Evolutionary conservation across 2,329 filamentous ascomycete genomes (phyloP).

Genomic region (Ophiostoma himal-ulmi): DNA sequence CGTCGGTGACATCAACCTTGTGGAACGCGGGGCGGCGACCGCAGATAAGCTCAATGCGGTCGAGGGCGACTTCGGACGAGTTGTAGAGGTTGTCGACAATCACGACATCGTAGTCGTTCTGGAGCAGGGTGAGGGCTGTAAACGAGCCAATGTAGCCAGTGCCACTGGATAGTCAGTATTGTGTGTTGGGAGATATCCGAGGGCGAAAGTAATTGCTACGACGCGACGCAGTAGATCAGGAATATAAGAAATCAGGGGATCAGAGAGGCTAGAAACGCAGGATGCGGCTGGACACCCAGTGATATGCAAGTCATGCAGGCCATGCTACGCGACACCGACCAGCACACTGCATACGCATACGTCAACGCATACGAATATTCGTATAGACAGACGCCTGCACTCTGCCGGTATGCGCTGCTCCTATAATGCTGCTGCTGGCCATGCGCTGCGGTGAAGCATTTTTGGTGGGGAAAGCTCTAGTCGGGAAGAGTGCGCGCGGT

Average conservation of each 20-base stretch:
- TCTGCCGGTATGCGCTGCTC: not conserved
- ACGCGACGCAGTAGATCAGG: not conserved
- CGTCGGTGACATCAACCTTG: slow-evolving; percentile 82
- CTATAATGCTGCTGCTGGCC: not conserved
- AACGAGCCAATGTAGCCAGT: slow-evolving; percentile 99
- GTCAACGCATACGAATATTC: slow-evolving; percentile 19
- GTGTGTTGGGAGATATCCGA: not conserved
- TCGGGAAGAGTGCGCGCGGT: slow-evolving; percentile 7
- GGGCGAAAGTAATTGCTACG: not conserved
- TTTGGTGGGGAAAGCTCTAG: slow-evolving; percentile 26
- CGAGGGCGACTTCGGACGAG: slow-evolving; percentile 82
- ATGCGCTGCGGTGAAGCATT: not conserved
- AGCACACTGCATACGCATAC: not conserved
- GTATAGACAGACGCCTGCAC: slow-evolving; percentile 12
- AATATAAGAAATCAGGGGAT: too few species aligned
- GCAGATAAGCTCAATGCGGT: slow-evolving; percentile 89
- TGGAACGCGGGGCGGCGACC: slow-evolving; percentile 83
- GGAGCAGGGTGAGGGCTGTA: slow-evolving; percentile 83
- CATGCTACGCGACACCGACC: not conserved
- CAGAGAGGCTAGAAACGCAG: not conserved
- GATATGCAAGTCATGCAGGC: not conserved
- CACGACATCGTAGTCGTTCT: slow-evolving; percentile 93
- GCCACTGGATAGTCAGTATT: slow-evolving; percentile 56
- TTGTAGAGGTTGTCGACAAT: slow-evolving; percentile 97
- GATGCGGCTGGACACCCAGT: not conserved